Evolutionary conservation across 352 stramenopile genomes (phyloP).

Genomic region (Globisporangium sylvaticum): DNA sequence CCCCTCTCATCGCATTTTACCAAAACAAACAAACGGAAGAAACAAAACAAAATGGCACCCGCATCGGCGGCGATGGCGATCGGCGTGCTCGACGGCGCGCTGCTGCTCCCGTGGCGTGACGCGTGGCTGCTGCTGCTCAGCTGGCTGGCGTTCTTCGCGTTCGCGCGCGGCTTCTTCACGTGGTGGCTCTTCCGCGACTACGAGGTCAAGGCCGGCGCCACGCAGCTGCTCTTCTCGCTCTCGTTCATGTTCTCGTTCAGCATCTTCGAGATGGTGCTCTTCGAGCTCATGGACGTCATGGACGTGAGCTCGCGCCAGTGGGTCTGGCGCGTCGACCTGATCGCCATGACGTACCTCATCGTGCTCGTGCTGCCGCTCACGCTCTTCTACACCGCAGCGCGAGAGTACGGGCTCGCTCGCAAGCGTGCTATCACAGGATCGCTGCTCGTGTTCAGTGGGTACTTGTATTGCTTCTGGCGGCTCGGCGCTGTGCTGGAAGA

Average conservation of each 20-base stretch:
- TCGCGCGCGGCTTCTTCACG: constrained; percentile 78
- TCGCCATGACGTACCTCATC: constrained; percentile 74
- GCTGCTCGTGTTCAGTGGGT: constrained; percentile 30
- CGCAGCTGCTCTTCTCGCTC: constrained; percentile 67
- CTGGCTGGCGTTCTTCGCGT: constrained; percentile 58
- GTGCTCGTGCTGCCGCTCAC: constrained; percentile 71
- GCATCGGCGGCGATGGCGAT: neutral
- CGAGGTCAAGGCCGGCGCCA: constrained; percentile 50
- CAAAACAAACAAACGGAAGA: neutral
- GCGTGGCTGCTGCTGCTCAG: constrained; percentile 26
- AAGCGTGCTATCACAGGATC: constrained; percentile 24
- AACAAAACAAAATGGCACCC: constrained; percentile 1
- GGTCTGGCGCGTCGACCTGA: constrained; percentile 72
- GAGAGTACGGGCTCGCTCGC: constrained; percentile 45
- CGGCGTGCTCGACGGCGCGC: constrained; percentile 15
- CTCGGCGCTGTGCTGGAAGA: constrained; percentile 53
- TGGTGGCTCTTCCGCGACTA: constrained; percentile 86
- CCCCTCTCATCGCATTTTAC: neutral
- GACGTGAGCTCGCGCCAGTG: constrained; percentile 56
- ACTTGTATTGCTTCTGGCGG: constrained; percentile 77
- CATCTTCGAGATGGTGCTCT: constrained; percentile 80
- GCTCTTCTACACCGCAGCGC: constrained; percentile 71
- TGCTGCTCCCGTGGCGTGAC: constrained; percentile 29
- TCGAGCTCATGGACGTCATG: constrained; percentile 75
- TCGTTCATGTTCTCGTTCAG: constrained; percentile 77